Evolutionary conservation across 192 early-diverging fungal species (phyloP), one percentile per base, ranked within the genome.

Genomic region (Coemansia interrupta): DNA sequence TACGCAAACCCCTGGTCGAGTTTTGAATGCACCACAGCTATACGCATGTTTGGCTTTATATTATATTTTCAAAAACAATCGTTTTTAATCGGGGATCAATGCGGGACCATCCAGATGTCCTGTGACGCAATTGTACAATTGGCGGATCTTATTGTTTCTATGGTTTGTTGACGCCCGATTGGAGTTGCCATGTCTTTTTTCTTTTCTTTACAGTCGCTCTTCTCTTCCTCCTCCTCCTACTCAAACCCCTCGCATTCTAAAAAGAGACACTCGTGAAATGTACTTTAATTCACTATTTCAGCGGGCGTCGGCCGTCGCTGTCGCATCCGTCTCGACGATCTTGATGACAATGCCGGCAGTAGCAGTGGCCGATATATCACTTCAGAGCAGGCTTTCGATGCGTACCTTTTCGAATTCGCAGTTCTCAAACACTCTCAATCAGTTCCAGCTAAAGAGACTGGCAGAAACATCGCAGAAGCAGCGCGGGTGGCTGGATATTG

Each of bases 401-500:
- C 67, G 52, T 26, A 40, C 53, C 5, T 78, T 78, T 43, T 24
- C 61, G 44, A 78, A 78, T 47, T 52, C 69, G 9, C 23, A 46
- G 18, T 78, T 78, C 26, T 54, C 75, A 26, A 50, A 42, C 19
- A 51, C 59, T 7, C 61, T 78, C 39, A 68, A 48, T 28, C 58
- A 68, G 46, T 22, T 58, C 14, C 75, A 78, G 50, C 65, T 78
- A 13, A 44, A 54, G 15, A 36, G 61, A 5, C 54, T 78, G 6
- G 60, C 64, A 8, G 39, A 18, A 14, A 50, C 24, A 24, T 61
- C 61, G 26, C 39, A 49, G 9, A 48, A 65, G 38, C 55, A 78
- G 46, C 51, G 51, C 17, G 32, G 28, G 10, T 72, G 75, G 69
- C 61, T 78, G 4, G 69, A 68, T 50, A 78, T 72, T 18, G 24